Percentiles rank a stretch among this genome's conserved stretches.
phyloP scores from a whole-genome alignment of 371 early-diverging fungal species.

The Amoeboaphelidium protococcarum region DNA sequence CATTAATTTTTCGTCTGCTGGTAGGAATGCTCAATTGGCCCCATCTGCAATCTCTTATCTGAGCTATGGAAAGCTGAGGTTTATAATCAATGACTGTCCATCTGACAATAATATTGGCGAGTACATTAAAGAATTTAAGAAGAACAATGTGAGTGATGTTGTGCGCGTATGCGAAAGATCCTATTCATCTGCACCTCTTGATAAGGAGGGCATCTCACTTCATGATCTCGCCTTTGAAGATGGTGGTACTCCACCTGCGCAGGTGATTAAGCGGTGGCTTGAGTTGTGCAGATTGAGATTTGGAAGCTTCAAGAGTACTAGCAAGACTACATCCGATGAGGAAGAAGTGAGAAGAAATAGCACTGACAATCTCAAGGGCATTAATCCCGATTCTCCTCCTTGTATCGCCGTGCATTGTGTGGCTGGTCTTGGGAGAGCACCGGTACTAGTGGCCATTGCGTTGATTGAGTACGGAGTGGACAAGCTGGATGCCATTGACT shows the following conservation, averaged over 20 bases:
- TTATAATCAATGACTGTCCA: not conserved
- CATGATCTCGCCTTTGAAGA: not conserved
- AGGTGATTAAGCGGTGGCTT: not conserved
- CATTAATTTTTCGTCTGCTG: too few species aligned
- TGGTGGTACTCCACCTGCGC: not conserved
- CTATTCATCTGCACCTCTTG: not conserved
- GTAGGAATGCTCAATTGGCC: too few species aligned
- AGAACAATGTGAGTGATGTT: not conserved
- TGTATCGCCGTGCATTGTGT: conserved; percentile 36
- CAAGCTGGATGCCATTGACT: conserved; percentile 31
- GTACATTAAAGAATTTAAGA: not conserved
- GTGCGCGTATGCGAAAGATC: not conserved
- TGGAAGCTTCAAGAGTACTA: not conserved
- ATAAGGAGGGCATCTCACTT: not conserved
- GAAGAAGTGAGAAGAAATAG: too few species aligned
- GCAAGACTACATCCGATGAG: not conserved
- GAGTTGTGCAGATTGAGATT: not conserved
- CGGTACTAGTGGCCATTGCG: conserved; percentile 30
- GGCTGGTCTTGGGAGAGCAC: conserved; percentile 40
- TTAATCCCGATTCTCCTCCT: not conserved
- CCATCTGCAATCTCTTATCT: not conserved
- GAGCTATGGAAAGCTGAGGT: not conserved
- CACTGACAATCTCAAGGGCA: too few species aligned
- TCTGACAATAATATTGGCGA: not conserved
- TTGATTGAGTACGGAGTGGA: conserved; percentile 38